These are phyloP conservation scores for Schizochytrium sp. DNA, from an alignment of 108 stramenopile genomes.

Conservation along the genomic window DNA sequence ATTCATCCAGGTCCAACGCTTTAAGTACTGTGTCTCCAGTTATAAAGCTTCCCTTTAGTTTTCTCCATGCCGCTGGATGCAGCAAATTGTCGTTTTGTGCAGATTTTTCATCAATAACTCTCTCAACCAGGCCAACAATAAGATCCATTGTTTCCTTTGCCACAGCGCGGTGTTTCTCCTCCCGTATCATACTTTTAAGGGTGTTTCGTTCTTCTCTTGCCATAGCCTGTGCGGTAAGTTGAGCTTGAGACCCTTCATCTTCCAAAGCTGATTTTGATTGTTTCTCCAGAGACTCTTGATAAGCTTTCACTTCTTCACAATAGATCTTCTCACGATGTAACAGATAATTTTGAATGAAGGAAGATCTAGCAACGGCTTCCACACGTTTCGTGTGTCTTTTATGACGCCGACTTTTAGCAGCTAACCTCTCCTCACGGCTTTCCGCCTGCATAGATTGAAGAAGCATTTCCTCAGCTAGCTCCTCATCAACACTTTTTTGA, in stretches of 20 bases:
- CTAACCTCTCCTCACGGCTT: not conserved
- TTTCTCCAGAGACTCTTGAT: too few species aligned
- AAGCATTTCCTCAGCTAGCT: not conserved
- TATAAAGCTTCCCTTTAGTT: constrained; percentile 5
- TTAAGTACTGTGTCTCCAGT: not conserved
- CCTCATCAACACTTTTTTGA: not conserved
- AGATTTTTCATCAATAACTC: not conserved
- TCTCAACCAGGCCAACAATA: not conserved
- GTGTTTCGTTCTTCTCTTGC: not conserved
- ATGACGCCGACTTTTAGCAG: not conserved
- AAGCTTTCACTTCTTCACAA: too few species aligned
- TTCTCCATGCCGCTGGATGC: not conserved
- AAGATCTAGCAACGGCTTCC: not conserved
- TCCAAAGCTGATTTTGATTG: not conserved
- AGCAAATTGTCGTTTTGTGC: not conserved
- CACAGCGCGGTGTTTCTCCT: not conserved
- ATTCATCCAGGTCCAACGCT: not conserved
- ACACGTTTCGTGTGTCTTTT: not conserved
- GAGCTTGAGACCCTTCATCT: not conserved
- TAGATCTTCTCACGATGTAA: not conserved
- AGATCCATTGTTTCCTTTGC: not conserved
- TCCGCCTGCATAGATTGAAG: constrained; percentile 5
- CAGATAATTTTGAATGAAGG: not conserved
- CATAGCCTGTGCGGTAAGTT: not conserved
- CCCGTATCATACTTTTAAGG: not conserved